phyloP scores from a whole-genome alignment of 2,329 filamentous ascomycete genomes.

The Claviceps monticola region DNA sequence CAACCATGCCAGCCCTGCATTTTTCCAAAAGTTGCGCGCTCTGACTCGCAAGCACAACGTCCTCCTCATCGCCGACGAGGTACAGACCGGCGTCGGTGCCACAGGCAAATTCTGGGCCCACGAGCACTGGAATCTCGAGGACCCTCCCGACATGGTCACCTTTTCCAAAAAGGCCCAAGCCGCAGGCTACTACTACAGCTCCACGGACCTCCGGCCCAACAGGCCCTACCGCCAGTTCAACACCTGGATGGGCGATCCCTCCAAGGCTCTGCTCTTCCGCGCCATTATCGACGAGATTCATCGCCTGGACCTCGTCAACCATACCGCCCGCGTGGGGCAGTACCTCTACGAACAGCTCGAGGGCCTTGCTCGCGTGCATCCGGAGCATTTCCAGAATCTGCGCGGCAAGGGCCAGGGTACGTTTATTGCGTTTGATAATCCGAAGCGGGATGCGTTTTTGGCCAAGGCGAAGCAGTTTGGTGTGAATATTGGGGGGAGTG shows the following conservation, averaged over 20 bases:
- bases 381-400: conserved; percentile 66
- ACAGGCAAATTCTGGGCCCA: conserved; percentile 95
- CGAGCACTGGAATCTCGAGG: conserved; percentile 75
- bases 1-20: conserved; percentile 78
- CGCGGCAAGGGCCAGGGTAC: conserved; percentile 80
- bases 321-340: conserved; percentile 64
- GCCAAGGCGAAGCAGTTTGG: conserved; percentile 65
- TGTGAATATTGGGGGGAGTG: conserved; percentile 78
- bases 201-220: conserved; percentile 69
- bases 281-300: conserved; percentile 74
- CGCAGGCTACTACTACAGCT: conserved; percentile 81
- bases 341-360: conserved; percentile 64
- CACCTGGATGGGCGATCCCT: conserved; percentile 93
- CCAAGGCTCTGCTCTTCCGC: conserved; percentile 71
- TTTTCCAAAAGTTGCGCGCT: conserved; percentile 73
- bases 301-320: conserved; percentile 59
- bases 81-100: conserved; percentile 84
- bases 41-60: conserved; percentile 66
- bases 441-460: conserved; percentile 65
- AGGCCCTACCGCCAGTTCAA: conserved; percentile 95
- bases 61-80: conserved; percentile 84
- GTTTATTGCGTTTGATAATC: conserved; percentile 85
- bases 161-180: conserved; percentile 94
- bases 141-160: conserved; percentile 83
- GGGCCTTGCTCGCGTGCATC: conserved; percentile 54